These are phyloP conservation scores for Podospora pseudocomata DNA, from an alignment of 495 filamentous ascomycete species.

Conservation along the genomic window DNA sequence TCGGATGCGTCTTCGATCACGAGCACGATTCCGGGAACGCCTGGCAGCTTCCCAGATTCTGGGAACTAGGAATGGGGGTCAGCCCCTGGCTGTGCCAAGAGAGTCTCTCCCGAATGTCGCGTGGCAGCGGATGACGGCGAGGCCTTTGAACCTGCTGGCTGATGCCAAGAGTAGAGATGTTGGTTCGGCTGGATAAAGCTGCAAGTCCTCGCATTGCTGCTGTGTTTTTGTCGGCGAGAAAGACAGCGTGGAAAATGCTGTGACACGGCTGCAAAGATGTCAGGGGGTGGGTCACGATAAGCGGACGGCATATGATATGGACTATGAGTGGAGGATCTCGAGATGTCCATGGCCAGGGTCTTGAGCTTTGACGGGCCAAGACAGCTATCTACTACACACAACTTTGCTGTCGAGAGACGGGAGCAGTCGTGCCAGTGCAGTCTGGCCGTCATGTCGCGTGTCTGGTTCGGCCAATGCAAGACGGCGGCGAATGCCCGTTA, in stretches of 20 bases:
- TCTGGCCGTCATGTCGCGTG: background rate
- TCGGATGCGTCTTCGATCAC: background rate
- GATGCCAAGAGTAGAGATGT: background rate
- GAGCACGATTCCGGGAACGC: background rate
- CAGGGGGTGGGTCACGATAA: background rate
- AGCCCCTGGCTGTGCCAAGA: background rate
- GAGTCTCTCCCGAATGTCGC: constrained; percentile 7
- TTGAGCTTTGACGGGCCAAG: background rate
- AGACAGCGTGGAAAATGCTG: too few species aligned
- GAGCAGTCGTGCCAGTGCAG: background rate
- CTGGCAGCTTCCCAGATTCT: background rate
- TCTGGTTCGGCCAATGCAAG: constrained; percentile 1
- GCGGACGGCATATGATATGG: background rate
- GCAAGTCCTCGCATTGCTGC: too few species aligned
- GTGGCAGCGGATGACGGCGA: constrained; percentile 5
- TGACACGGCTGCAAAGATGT: background rate
- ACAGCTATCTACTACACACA: background rate
- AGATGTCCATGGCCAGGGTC: background rate
- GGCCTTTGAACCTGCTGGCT: background rate
- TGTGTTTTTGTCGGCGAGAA: too few species aligned
- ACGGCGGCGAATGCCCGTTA: background rate
- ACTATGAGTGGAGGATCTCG: background rate
- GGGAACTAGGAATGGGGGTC: too few species aligned
- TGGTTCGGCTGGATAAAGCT: constrained; percentile 7
- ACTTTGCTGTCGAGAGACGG: background rate